A percentile compares a stretch with the other conserved stretches of the same genome.
phyloP scores from a whole-genome alignment of 2,329 filamentous ascomycete genomes.

The Pseudocercospora fuligena region DNA sequence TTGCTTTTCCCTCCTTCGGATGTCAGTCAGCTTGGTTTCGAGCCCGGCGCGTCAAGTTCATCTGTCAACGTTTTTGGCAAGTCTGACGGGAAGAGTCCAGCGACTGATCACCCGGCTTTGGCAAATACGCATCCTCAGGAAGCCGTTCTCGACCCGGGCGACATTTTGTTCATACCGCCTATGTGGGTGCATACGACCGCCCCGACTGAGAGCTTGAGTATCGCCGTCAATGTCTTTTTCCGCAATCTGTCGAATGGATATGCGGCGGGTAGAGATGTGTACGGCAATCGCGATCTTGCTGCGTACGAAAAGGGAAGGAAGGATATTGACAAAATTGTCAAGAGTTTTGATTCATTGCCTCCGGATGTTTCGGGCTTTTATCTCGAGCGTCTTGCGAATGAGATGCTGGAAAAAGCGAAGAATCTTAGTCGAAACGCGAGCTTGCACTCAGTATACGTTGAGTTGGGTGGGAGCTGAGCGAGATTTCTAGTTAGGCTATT shows the following conservation, averaged over 20 bases:
- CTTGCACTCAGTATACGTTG: constrained; percentile 26
- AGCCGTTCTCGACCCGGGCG: constrained; percentile 69
- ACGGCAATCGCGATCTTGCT: constrained; percentile 83
- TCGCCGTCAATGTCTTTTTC: constrained; percentile 92
- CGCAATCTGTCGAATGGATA: constrained; percentile 66
- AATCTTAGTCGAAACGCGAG: constrained; percentile 17
- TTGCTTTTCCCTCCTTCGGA: constrained; percentile 80
- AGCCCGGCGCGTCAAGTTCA: constrained; percentile 79
- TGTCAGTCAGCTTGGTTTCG: constrained; percentile 70
- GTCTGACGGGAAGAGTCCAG: constrained; percentile 16
- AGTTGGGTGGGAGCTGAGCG: constrained; percentile 12
- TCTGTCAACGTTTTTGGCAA: constrained; percentile 70
- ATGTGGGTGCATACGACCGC: constrained; percentile 82
- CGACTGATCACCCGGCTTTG: constrained; percentile 30
- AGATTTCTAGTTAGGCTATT: too few species aligned
- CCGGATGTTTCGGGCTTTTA: constrained; percentile 75
- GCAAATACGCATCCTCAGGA: constrained; percentile 66
- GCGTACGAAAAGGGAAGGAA: constrained; percentile 81
- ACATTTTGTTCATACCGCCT: constrained; percentile 79
- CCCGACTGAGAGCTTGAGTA: constrained; percentile 58
- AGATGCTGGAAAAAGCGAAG: constrained; percentile 56
- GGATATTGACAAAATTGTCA: constrained; percentile 70
- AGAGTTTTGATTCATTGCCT: constrained; percentile 68
- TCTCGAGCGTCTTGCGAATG: constrained; percentile 70
- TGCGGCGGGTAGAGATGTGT: constrained; percentile 77